phyloP scores from a whole-genome alignment of 2,329 filamentous ascomycete species.

The Macrophomina phaseolina region DNA sequence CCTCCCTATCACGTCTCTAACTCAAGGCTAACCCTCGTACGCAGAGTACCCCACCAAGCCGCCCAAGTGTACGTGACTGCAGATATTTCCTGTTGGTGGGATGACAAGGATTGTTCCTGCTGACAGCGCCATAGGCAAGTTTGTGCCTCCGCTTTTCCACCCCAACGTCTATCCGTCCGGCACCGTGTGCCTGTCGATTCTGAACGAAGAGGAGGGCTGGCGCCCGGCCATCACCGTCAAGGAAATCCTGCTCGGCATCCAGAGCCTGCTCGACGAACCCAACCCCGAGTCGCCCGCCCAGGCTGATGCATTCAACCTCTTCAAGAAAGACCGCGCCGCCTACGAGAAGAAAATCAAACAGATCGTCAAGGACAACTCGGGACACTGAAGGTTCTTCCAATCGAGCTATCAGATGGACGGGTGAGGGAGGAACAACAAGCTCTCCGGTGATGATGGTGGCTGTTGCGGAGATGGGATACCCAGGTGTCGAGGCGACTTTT shows the following conservation, averaged over 20 bases:
- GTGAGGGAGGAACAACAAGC: not conserved
- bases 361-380: constrained; percentile 85
- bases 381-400: not conserved
- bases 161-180: constrained; percentile 98
- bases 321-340: constrained; percentile 84
- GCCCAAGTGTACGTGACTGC: constrained; percentile 78
- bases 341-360: constrained; percentile 89
- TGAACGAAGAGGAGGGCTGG: constrained; percentile 99
- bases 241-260: constrained; percentile 94
- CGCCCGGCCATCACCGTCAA: constrained; percentile 98
- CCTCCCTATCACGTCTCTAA: not conserved
- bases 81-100: not conserved
- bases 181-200: constrained; percentile 93
- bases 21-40: not conserved
- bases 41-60: constrained; percentile 98
- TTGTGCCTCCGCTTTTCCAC: constrained; percentile 93
- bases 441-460: not conserved
- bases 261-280: constrained; percentile 93
- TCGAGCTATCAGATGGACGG: not conserved
- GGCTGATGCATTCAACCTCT: constrained; percentile 95
- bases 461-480: not conserved
- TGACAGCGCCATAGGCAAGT: constrained; percentile 73
- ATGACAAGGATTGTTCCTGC: not conserved
- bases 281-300: constrained; percentile 97
- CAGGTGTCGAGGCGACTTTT: not conserved